Evolutionary conservation across 768 basidiomycete genomes (phyloP), one percentile per base, ranked within the genome.

Genomic region (Trametes cinnabarina): DNA sequence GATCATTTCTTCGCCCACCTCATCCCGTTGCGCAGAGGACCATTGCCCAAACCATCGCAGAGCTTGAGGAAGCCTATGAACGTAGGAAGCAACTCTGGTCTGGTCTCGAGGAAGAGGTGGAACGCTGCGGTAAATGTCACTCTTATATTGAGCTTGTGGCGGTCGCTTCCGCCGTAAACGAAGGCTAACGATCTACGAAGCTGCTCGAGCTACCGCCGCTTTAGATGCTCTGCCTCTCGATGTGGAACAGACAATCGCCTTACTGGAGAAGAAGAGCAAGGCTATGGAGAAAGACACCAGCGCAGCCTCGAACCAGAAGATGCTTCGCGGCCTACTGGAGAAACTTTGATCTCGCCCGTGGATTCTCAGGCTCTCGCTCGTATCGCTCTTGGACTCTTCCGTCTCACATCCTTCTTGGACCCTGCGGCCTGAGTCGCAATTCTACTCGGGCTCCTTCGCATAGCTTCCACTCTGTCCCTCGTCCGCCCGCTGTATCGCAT

Each of bases 241-340:
- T 43, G 68, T 82, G 30, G 87, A 88, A 64, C 76, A 76, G 41
- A 75, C 76, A 8, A 79, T 86, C 47, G 70, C 76, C 2, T 68
- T 66, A 12, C 71, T 84, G 8, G 86, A 89, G 60, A 85, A 82
- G 69, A 78, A 79, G 57, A 72, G 73, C 59, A 83, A 79, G 59
- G 68, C 66, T 14, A 63, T 81, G 37, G 64, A 69, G 42, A 72
- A 73, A 51, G 65, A 64, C 39, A 47, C 55, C 22, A 52, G 57
- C 44, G 56, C 63, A 2, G 54, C 62, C 22, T 60, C 66, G n/a
- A 70, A 68, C 51, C 65, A 68, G 55, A 69, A 71, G 65, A 66
- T 67, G 51, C 64, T 69, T 19, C 65, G 66, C 47, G 66, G 65
- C 15, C 52, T 71, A 4, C 60, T 71, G 23, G 67, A 65, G 42